Conservation (phyloP, 2,329 filamentous ascomycete species). For the Rachicladosporium sp. region DNA sequence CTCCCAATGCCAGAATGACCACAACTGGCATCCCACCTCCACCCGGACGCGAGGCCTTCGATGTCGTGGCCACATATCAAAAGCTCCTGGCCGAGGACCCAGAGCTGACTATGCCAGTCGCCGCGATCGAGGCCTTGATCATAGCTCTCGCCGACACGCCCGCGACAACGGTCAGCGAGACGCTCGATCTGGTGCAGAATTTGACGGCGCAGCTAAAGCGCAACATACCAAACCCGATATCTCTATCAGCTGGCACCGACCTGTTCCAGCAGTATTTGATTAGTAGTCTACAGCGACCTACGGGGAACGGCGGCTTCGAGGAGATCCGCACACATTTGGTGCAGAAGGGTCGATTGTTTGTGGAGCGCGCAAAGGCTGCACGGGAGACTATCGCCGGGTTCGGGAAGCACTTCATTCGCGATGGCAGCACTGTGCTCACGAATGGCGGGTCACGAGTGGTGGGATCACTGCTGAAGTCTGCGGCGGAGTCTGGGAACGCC, state of each 20-base stretch:
- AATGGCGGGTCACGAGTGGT: conserved; percentile 83
- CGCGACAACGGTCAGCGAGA: conserved; percentile 84
- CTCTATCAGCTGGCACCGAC: conserved; percentile 84
- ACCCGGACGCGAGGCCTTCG: conserved; percentile 18
- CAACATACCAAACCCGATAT: conserved; percentile 76
- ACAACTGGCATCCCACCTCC: conserved; percentile 4
- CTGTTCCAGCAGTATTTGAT: conserved; percentile 92
- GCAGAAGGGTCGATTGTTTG: conserved; percentile 76
- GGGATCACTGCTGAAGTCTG: conserved; percentile 60
- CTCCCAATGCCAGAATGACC: conserved; percentile 5
- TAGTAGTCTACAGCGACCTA: conserved; percentile 49
- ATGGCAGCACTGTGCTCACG: conserved; percentile 74
- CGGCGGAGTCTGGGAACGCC: conserved; percentile 47
- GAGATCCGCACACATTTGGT: conserved; percentile 72
- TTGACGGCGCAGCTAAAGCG: conserved; percentile 68
- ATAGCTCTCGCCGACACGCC: conserved; percentile 68
- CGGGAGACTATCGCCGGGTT: conserved; percentile 71
- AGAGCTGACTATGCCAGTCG: conserved; percentile 88
- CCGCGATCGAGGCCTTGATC: conserved; percentile 84
- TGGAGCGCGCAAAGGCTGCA: conserved; percentile 71
- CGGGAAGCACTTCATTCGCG: conserved; percentile 64
- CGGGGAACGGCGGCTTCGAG: conserved; percentile 54
- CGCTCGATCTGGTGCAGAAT: conserved; percentile 68
- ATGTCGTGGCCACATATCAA: conserved; percentile 55
- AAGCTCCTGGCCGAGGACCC: conserved; percentile 55